Evolutionary conservation across 176 grass and related monocot species (phyloP).

Genomic region (Aegilops longissima): DNA sequence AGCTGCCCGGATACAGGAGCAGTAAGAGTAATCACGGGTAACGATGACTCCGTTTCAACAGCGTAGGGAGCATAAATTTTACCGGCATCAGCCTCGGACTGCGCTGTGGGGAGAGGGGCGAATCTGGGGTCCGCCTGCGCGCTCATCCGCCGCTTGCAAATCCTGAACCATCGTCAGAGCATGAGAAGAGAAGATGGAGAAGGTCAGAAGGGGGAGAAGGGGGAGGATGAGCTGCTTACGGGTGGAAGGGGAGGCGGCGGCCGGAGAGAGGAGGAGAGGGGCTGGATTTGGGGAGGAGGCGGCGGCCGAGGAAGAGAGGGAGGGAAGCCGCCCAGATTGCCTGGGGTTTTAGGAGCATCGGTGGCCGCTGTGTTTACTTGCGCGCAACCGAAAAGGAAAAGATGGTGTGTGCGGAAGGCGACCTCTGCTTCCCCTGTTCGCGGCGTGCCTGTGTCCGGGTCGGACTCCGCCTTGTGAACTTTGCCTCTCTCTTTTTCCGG

Average conservation of each 20-base stretch:
- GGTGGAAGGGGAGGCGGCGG: slow-evolving; percentile 29
- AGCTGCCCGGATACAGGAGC: neutral
- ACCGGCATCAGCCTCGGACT: slow-evolving; percentile 35
- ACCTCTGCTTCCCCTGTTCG: neutral
- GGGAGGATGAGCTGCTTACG: slow-evolving; percentile 10
- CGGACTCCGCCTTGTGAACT: neutral
- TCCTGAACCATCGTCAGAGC: slow-evolving; percentile 39
- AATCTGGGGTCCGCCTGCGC: slow-evolving; percentile 55
- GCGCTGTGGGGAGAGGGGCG: slow-evolving; percentile 42
- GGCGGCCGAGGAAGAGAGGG: slow-evolving; percentile 34
- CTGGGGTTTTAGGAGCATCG: slow-evolving; percentile 43
- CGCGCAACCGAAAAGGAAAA: neutral
- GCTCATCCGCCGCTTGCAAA: slow-evolving; percentile 64
- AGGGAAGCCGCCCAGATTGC: slow-evolving; percentile 31
- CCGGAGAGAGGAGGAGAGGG: neutral
- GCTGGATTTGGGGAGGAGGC: slow-evolving; percentile 4
- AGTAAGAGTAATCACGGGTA: neutral
- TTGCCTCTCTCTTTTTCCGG: neutral
- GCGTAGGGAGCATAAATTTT: neutral
- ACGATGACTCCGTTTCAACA: neutral
- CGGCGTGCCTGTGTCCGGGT: neutral
- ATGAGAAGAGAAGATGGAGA: neutral
- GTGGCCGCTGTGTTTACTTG: neutral
- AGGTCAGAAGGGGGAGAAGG: too few species aligned
- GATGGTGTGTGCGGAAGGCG: neutral